These are phyloP conservation scores for Penicillium taxi DNA, from an alignment of 495 filamentous ascomycete genomes.

Conservation along the genomic window DNA sequence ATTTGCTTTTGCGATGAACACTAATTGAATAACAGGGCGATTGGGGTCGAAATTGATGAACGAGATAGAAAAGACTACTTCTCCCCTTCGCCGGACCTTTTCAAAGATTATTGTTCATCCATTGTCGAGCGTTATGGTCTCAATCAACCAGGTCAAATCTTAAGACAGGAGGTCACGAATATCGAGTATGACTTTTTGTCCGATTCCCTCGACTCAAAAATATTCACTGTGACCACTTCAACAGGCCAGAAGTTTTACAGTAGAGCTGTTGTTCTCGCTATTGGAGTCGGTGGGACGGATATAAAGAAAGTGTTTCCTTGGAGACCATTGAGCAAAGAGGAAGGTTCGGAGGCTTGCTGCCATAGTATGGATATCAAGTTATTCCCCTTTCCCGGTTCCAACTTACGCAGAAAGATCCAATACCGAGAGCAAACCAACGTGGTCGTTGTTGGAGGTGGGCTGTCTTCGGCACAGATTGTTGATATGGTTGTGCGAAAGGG, in stretches of 20 bases:
- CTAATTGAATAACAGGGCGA: slow-evolving; percentile 17
- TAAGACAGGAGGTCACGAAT: slow-evolving; percentile 42
- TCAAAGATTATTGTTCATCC: slow-evolving; percentile 48
- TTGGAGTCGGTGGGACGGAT: slow-evolving; percentile 43
- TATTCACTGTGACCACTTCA: slow-evolving; percentile 47
- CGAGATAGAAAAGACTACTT: slow-evolving; percentile 59
- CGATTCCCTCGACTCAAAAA: slow-evolving; percentile 18
- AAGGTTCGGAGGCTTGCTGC: slow-evolving; percentile 36
- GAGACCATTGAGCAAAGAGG: slow-evolving; percentile 27
- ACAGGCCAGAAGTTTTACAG: slow-evolving; percentile 39
- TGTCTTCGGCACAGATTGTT: slow-evolving; percentile 54
- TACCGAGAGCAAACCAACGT: slow-evolving; percentile 41
- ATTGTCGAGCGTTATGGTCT: slow-evolving; percentile 47
- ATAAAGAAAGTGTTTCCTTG: slow-evolving; percentile 42
- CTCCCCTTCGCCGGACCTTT: slow-evolving; percentile 49
- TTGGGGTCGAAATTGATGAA: slow-evolving; percentile 48
- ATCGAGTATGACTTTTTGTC: slow-evolving; percentile 39
- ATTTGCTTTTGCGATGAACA: neutral
- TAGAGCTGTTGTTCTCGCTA: slow-evolving; percentile 47
- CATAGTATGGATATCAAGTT: slow-evolving; percentile 48
- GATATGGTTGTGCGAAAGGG: slow-evolving; percentile 48
- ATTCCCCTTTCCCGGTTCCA: slow-evolving; percentile 45
- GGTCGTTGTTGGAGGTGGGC: slow-evolving; percentile 52
- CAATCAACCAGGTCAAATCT: slow-evolving; percentile 32
- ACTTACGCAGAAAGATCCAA: slow-evolving; percentile 40